Percentiles rank a stretch among this genome's conserved stretches.
Conservation (phyloP, 2,329 filamentous ascomycete species). For the Curvularia spicifera region DNA sequence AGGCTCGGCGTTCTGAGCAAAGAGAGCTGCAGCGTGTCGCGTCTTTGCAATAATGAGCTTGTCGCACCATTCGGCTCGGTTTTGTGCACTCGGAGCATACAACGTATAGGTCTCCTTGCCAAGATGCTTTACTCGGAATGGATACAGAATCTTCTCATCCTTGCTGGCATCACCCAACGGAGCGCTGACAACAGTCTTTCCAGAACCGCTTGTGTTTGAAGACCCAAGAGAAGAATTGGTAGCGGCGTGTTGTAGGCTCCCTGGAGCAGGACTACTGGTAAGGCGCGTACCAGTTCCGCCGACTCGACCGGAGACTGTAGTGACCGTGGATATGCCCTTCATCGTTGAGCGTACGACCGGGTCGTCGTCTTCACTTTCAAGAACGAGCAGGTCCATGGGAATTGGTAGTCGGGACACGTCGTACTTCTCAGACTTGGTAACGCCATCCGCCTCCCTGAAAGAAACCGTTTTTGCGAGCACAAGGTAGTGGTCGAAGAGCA, state of each 20-base stretch:
- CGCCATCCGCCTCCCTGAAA: constrained; percentile 69
- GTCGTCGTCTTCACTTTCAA: constrained; percentile 92
- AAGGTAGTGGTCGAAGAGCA: constrained; percentile 96
- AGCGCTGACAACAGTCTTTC: constrained; percentile 55
- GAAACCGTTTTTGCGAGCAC: constrained; percentile 83
- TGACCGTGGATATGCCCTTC: constrained; percentile 70
- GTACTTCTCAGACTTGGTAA: constrained; percentile 79
- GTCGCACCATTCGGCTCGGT: constrained; percentile 85
- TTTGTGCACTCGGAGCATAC: constrained; percentile 78
- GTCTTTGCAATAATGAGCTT: constrained; percentile 97
- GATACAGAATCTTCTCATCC: constrained; percentile 82
- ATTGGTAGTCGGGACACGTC: constrained; percentile 96
- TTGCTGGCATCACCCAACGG: constrained; percentile 62
- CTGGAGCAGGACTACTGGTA: constrained; percentile 50
- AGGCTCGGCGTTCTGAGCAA: constrained; percentile 92
- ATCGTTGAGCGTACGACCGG: constrained; percentile 80
- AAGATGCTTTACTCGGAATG: constrained; percentile 94
- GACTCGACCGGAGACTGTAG: constrained; percentile 52
- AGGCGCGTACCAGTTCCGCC: constrained; percentile 60
- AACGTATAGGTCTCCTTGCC: constrained; percentile 92
- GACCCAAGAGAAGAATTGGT: constrained; percentile 67
- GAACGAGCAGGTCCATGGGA: constrained; percentile 91
- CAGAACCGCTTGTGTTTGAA: constrained; percentile 59
- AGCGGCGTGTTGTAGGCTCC: constrained; percentile 69
- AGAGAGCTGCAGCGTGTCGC: constrained; percentile 84